Base-by-base conservation (phyloP, 2,329 filamentous ascomycete species). In the Sporothrix humicola region DNA sequence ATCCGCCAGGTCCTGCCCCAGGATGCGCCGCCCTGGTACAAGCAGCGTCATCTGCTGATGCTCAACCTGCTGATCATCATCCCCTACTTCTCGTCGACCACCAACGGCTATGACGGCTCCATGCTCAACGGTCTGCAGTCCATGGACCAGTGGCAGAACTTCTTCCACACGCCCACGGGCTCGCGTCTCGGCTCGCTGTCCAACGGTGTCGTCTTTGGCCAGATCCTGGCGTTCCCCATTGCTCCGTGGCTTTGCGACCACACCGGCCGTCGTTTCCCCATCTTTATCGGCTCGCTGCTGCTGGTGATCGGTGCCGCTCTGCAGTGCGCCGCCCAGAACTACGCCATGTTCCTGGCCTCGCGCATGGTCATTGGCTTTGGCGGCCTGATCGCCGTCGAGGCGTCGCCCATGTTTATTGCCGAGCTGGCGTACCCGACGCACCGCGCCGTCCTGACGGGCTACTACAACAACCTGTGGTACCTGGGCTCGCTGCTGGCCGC, bases 101-200 rank as follows among this genome's bases (percentile, higher is more conserved):
- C 73, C 48, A 73, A 72, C 23, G 75, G 75, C 46, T 76, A 74
- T 66, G 74, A 76, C 44, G 69, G 71, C 20, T 61, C 82, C 0
- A 77, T 84, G 72, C 82, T 83, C 79, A 84, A 84, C 74, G 83
- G 82, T 12, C 77, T 84, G 1, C 82, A 83, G 75, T 78, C 81
- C 3, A 77, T 82, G 2, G 44, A 76, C 1, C 77, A 80, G 72
- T 84, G 83, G 83, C 78, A 80, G 68, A 69, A 73, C 7, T 83
- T 83, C 76, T 82, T 84, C 69, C 13, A 59, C 48, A 82, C 73
- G 75, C 78, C 73, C 77, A 54, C 81, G 13, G 83, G 84, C 31
- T 77, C 82, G 13, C 81, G 80, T 73, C 76, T 79, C 23, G 81
- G 82, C 31, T 77, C 48, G 8, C 66, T 83, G 7, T 76, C 83